Base-by-base conservation (phyloP, 352 stramenopile species). In the Globisporangium cystogenes region DNA sequence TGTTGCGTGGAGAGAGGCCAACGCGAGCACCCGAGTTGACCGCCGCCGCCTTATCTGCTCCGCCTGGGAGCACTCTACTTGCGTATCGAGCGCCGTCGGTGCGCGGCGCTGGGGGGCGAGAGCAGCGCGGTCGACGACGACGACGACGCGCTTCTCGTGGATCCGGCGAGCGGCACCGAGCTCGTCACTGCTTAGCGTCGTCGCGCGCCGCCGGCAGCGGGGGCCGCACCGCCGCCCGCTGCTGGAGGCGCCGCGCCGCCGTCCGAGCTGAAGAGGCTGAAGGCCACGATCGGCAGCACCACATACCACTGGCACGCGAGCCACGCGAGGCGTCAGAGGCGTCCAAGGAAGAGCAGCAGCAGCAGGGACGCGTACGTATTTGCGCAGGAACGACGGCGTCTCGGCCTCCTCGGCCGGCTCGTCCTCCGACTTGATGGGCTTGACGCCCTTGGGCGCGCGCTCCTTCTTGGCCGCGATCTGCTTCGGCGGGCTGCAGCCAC, bases 351-450 rank as follows among this genome's bases (percentile, higher is more conserved):
- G 53, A 49, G 16, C 27, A 48, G 55, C 7, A 48, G 4, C 12
- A 20, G 15, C 7, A 35, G 16, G 11, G 20, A 86, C 79, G 52
- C 37, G 37, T 82, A 93, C 82, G 57, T 93, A 93, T 85, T 79
- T 80, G 57, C 82, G 80, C 53, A 93, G 60, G 68, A 93, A 86
- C 36, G 78, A 90, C 65, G 86, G 82, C 51, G 55, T 83, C 48
- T 91, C 76, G 16, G 40, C 46, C 46, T 90, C 78, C 41, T 80
- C 67, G 1, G 65, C 42, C 20, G 76, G 67, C 16, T 87, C 77
- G 47, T 89, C 80, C 41, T 87, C 79, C 48, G 53, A 72, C 45
- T 83, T 72, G 27, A 89, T 76, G 0, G 80, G 82, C 54, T 89
- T 80, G 44, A 93, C 80, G 20, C 76, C 78, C 53, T 87, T 74